A percentile compares a stretch with the other conserved stretches of the same genome.
Evolutionary conservation across 305 asterid genomes (phyloP).

Genomic region (Fraxinus xanthoxyloides): DNA sequence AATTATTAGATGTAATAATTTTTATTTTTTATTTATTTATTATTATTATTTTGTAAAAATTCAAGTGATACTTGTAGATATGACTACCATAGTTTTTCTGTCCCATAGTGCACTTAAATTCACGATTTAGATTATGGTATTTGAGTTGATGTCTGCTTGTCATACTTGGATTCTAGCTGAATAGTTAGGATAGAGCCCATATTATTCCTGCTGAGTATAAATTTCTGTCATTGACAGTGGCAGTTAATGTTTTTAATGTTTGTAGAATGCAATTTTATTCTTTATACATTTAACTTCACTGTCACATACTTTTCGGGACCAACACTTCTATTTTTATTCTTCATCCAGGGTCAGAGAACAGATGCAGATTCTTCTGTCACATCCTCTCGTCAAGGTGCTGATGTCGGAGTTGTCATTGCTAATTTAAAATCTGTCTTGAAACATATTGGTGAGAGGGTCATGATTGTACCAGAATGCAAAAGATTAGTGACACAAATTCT

Average conservation of each 20-base stretch:
- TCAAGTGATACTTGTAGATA: background rate
- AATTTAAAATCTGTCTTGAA: slow-evolving; percentile 83
- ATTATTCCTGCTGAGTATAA: slow-evolving; percentile 17
- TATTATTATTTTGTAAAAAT: background rate
- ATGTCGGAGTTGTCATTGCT: slow-evolving; percentile 78
- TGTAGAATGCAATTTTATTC: slow-evolving; percentile 9
- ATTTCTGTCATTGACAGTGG: slow-evolving; percentile 5
- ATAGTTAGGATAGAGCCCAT: slow-evolving; percentile 18
- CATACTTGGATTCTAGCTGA: slow-evolving; percentile 14
- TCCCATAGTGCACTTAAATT: background rate
- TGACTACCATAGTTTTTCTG: background rate
- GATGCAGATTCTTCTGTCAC: slow-evolving; percentile 96
- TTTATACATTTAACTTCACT: background rate
- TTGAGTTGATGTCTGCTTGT: background rate
- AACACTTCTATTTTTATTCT: slow-evolving; percentile 25
- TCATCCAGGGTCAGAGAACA: slow-evolving; percentile 78
- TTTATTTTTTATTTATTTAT: no score
- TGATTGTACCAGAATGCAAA: slow-evolving; percentile 92
- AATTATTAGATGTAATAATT: background rate
- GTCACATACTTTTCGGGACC: slow-evolving; percentile 16
- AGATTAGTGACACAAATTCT: slow-evolving; percentile 81
- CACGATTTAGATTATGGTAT: background rate
- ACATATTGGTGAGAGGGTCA: slow-evolving; percentile 81
- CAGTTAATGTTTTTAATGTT: slow-evolving; percentile 14
- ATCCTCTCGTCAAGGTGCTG: slow-evolving; percentile 97